A percentile compares a stretch with the other conserved stretches of the same genome.
These are phyloP conservation scores for Paraurostyla sp. DNA, from an alignment of 73 alveolate genomes.

Conservation along the genomic window DNA sequence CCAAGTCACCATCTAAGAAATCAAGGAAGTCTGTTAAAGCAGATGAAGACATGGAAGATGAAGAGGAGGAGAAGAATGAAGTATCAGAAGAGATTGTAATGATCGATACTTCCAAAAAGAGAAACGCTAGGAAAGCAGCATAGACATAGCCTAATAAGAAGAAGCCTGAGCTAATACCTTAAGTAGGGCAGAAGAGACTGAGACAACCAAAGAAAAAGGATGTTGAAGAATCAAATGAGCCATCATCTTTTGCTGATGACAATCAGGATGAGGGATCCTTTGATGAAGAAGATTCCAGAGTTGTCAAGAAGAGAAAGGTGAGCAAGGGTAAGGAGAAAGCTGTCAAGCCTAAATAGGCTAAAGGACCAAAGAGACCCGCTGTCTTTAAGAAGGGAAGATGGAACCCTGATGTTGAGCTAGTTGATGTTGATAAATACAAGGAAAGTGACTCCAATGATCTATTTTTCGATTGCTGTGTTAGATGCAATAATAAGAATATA, in stretches of 20 bases:
- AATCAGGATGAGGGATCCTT: constrained; percentile 58
- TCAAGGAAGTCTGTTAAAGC: constrained; percentile 2
- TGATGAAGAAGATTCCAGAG: constrained; percentile 63
- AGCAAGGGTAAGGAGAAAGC: constrained; percentile 53
- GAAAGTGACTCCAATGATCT: constrained; percentile 46
- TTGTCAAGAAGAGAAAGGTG: constrained; percentile 44
- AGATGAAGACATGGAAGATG: neutral
- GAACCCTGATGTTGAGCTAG: constrained; percentile 78
- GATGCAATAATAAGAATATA: constrained; percentile 84
- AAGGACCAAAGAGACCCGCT: constrained; percentile 76
- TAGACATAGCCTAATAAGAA: neutral
- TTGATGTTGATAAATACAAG: constrained; percentile 64
- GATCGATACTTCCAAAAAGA: neutral
- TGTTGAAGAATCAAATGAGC: constrained; percentile 71
- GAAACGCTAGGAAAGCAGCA: neutral
- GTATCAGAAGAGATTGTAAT: neutral
- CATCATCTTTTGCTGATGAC: constrained; percentile 70
- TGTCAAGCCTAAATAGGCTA: constrained; percentile 53
- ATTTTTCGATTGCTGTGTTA: constrained; percentile 73
- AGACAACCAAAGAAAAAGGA: constrained; percentile 51
- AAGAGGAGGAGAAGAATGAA: constrained; percentile 31
- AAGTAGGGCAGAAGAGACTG: constrained; percentile 41
- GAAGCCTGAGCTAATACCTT: neutral
- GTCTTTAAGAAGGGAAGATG: constrained; percentile 83
- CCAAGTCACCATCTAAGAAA: neutral